These are phyloP conservation scores for Thielaviopsis euricoi DNA, from an alignment of 2,329 filamentous ascomycete species.

Conservation along the genomic window DNA sequence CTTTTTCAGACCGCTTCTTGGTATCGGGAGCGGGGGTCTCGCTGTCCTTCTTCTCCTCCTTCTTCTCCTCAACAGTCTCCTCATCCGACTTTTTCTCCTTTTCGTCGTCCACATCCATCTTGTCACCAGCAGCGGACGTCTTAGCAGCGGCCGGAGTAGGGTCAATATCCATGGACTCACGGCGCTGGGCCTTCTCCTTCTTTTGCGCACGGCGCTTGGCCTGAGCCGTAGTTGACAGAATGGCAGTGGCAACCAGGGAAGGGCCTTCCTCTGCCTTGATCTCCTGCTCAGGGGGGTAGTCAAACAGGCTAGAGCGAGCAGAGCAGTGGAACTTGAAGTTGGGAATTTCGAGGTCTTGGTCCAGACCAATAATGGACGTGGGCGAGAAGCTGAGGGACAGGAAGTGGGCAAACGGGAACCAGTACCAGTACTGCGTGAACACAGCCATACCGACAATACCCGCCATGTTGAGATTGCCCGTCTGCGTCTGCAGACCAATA, in stretches of 20 bases:
- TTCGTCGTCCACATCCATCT: slow-evolving; percentile 74
- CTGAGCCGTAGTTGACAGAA: slow-evolving; percentile 90
- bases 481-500: slow-evolving; percentile 92
- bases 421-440: slow-evolving; percentile 99
- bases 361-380: slow-evolving; percentile 85
- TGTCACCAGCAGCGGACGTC: slow-evolving; percentile 34
- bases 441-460: slow-evolving; percentile 96
- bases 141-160: slow-evolving; percentile 53
- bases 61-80: slow-evolving; percentile 45
- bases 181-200: slow-evolving; percentile 76
- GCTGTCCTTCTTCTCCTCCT: slow-evolving; percentile 41
- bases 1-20: slow-evolving; percentile 96
- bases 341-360: slow-evolving; percentile 84
- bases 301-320: slow-evolving; percentile 85
- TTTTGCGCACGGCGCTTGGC: slow-evolving; percentile 88
- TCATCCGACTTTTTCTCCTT: slow-evolving; percentile 31
- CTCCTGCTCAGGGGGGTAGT: slow-evolving; percentile 94
- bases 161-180: slow-evolving; percentile 93
- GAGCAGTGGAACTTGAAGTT: slow-evolving; percentile 93
- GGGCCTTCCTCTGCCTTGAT: slow-evolving; percentile 88
- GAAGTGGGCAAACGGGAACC: slow-evolving; percentile 99
- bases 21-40: slow-evolving; percentile 31
- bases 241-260: slow-evolving; percentile 84
- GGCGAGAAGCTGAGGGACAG: slow-evolving; percentile 91
- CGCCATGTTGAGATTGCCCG: slow-evolving; percentile 95